These are phyloP conservation scores for Prunus padus DNA, from an alignment of 306 rosid genomes.

Conservation along the genomic window DNA sequence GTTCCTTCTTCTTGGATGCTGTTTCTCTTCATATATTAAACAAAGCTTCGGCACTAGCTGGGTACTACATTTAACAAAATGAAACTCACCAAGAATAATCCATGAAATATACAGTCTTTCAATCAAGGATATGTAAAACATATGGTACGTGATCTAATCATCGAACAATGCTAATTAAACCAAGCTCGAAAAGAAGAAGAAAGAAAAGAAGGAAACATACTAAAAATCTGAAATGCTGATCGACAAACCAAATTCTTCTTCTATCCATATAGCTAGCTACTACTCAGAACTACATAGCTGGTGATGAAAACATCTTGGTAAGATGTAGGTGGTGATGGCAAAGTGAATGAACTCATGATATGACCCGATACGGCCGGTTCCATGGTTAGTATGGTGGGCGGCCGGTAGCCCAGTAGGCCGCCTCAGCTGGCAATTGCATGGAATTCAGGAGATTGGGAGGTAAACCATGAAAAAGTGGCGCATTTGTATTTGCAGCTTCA, in stretches of 20 bases:
- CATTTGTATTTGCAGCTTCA: conserved; percentile 51
- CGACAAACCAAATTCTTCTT: conserved; percentile 23
- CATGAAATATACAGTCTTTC: conserved; percentile 54
- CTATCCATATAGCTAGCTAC: conserved; percentile 10
- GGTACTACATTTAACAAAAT: conserved; percentile 7
- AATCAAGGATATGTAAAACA: conserved; percentile 26
- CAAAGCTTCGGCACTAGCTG: background rate
- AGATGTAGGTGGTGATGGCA: conserved; percentile 15
- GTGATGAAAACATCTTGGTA: background rate
- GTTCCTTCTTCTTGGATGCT: background rate
- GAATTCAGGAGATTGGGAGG: conserved; percentile 76
- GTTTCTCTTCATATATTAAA: background rate
- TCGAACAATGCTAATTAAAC: conserved; percentile 13
- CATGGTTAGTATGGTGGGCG: conserved; percentile 70
- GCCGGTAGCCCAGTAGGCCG: conserved; percentile 64
- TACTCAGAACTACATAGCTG: conserved; percentile 14
- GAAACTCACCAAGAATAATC: conserved; percentile 30
- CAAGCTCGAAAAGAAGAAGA: background rate
- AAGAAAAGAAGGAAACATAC: conserved; percentile 13
- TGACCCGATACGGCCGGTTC: background rate
- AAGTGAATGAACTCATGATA: background rate
- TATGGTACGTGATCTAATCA: conserved; percentile 11
- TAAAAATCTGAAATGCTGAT: conserved; percentile 25
- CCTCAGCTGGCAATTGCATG: conserved; percentile 78
- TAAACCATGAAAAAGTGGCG: conserved; percentile 70